phyloP scores from a whole-genome alignment of 129 eudicot species.

The Artemisia annua region DNA sequence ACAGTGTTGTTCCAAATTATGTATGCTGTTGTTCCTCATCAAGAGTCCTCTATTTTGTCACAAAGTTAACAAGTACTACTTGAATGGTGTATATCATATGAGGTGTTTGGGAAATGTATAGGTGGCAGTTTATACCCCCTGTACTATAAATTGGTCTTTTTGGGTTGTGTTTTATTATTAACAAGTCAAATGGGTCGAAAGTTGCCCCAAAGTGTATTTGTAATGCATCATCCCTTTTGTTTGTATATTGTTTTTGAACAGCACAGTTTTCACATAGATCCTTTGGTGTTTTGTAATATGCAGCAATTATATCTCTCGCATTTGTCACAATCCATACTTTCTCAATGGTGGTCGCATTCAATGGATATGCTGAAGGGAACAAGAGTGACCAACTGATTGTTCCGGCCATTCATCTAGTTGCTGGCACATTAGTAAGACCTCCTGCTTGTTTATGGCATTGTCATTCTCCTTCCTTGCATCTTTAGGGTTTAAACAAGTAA shows the following conservation, averaged over 20 bases:
- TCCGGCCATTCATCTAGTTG: constrained; percentile 72
- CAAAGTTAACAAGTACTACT: neutral
- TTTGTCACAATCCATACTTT: constrained; percentile 96
- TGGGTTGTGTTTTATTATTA: neutral
- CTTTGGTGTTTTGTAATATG: constrained; percentile 12
- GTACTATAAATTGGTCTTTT: neutral
- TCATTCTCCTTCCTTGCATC: constrained; percentile 1
- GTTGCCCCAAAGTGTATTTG: neutral
- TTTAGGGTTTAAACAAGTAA: constrained; percentile 4
- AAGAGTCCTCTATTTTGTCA: neutral
- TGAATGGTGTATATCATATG: constrained; percentile 12
- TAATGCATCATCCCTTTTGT: neutral
- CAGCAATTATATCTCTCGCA: constrained; percentile 92
- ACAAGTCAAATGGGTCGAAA: neutral
- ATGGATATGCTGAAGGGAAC: constrained; percentile 77
- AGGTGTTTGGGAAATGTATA: neutral
- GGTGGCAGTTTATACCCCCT: neutral
- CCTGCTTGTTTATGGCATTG: neutral
- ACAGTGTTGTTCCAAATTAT: neutral
- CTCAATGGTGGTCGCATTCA: constrained; percentile 98
- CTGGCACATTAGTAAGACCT: constrained; percentile 68
- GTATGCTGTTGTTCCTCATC: neutral
- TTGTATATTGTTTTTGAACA: neutral
- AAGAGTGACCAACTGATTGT: constrained; percentile 70
- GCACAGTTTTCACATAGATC: neutral